phyloP scores from a whole-genome alignment of 2,329 filamentous ascomycete species.

The Dothistroma septosporum region DNA sequence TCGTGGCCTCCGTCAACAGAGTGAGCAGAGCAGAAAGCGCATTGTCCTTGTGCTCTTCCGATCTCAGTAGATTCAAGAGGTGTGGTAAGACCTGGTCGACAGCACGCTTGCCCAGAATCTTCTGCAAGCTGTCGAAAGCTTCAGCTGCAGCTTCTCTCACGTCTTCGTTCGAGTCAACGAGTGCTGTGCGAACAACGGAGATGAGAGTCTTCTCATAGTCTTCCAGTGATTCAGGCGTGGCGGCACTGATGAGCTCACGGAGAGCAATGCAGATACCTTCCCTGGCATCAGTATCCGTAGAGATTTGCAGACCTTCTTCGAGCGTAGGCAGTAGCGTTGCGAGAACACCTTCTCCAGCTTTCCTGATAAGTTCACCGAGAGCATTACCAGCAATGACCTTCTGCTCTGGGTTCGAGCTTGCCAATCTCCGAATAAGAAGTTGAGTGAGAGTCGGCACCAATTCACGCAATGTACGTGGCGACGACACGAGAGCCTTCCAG shows the following conservation, averaged over 20 bases:
- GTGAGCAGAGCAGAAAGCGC: conserved; percentile 89
- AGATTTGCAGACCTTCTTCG: conserved; percentile 82
- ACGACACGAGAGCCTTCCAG: conserved; percentile 95
- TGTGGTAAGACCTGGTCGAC: conserved; percentile 93
- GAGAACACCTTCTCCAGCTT: conserved; percentile 90
- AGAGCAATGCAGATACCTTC: conserved; percentile 97
- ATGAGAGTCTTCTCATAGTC: conserved; percentile 95
- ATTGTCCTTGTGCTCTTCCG: conserved; percentile 82
- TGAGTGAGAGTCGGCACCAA: conserved; percentile 91
- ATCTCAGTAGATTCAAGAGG: conserved; percentile 82
- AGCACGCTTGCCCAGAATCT: conserved; percentile 87
- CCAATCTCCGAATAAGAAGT: conserved; percentile 87
- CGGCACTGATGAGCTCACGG: conserved; percentile 85
- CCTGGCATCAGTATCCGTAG: conserved; percentile 86
- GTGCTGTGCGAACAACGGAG: conserved; percentile 84
- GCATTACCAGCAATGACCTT: conserved; percentile 98
- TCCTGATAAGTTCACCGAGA: conserved; percentile 91
- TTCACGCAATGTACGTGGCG: conserved; percentile 87
- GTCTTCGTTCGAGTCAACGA: conserved; percentile 83
- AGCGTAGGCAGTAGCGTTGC: conserved; percentile 83
- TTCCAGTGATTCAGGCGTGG: conserved; percentile 81
- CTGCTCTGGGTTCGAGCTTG: conserved; percentile 96
- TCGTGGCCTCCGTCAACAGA: conserved; percentile 84
- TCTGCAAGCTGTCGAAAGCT: conserved; percentile 91
- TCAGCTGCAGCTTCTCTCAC: conserved; percentile 95